Base-by-base conservation (phyloP, 352 stramenopile genomes). In the Globisporangium nunn region DNA sequence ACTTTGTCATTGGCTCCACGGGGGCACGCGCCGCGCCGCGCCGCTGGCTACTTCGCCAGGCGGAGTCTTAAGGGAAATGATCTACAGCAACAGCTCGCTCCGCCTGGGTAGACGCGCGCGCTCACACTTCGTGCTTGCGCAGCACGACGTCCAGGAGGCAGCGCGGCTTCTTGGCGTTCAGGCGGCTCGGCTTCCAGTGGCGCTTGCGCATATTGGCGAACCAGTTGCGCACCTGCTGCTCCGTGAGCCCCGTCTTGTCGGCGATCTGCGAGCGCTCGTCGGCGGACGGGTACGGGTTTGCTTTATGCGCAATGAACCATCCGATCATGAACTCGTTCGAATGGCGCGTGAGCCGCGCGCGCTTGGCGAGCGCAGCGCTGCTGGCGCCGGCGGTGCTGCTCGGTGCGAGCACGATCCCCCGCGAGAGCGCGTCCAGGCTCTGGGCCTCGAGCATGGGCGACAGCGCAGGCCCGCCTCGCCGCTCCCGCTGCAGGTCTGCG, bases 171-270 rank as follows among this genome's bases (percentile, higher is more conserved):
- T 91, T 91, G 17, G 66, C 53, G 47, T 74, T 84, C n/a, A 66
- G 37, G 31, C 67, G 66, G 41, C 74, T 87, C n/a, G 84, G 84
- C 52, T 91, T 92, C 84, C 84, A 94, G 64, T 94, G 84, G 49
- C 84, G 81, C 59, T 94, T 94, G 49, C 84, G 84, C 81, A 94
- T 94, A 60, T 94, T 94, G 18, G 84, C 82, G 65, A 94, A 94
- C 84, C 84, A 94, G 56, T 94, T 92, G 60, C 82, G 82, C 57
- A 94, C 82, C 58, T 94, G 84, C 54, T 91, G 82, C 64, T 92
- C 84, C 6, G 72, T 76, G 31, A 94, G 60, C 0, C 78, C 79
- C 3, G 81, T 92, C 51, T 74, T 75, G 4, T 74, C 70, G 4
- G 84, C 81, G 45, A 94, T 92, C 46, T 85, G 65, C 18, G 64